phyloP scores from a whole-genome alignment of 2,329 filamentous ascomycete species.

The Penicillium carneum region DNA sequence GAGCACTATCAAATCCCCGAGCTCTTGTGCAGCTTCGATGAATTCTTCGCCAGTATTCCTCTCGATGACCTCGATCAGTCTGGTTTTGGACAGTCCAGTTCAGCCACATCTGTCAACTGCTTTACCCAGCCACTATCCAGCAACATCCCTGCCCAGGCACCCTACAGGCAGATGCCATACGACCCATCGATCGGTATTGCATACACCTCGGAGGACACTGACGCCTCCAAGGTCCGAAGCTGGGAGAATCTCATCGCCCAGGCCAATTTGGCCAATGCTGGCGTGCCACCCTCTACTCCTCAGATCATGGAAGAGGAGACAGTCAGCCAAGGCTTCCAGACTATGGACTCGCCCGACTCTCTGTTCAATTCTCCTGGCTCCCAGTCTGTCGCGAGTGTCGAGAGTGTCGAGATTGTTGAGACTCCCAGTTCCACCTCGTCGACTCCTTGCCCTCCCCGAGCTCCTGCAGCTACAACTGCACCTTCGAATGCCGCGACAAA shows the following conservation, averaged over 20 bases:
- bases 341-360: not conserved
- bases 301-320: not conserved
- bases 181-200: not conserved
- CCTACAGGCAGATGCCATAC: not conserved
- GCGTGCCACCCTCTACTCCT: not conserved
- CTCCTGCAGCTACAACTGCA: not conserved
- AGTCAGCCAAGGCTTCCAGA: not conserved
- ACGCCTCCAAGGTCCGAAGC: not conserved
- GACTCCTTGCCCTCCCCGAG: not conserved
- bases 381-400: not conserved
- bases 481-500: not conserved
- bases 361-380: not conserved
- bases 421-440: not conserved
- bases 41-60: not conserved
- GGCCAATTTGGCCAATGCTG: not conserved
- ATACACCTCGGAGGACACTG: not conserved
- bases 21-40: not conserved
- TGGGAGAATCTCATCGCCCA: conserved; percentile 3
- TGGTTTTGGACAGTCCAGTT: not conserved
- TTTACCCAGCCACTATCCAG: not conserved
- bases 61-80: not conserved
- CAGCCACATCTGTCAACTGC: not conserved
- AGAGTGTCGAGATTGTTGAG: not conserved
- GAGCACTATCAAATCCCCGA: not conserved
- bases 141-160: not conserved